Base-by-base conservation (phyloP, 1,284 basidiomycete species). In the Ustilago trichophora region DNA sequence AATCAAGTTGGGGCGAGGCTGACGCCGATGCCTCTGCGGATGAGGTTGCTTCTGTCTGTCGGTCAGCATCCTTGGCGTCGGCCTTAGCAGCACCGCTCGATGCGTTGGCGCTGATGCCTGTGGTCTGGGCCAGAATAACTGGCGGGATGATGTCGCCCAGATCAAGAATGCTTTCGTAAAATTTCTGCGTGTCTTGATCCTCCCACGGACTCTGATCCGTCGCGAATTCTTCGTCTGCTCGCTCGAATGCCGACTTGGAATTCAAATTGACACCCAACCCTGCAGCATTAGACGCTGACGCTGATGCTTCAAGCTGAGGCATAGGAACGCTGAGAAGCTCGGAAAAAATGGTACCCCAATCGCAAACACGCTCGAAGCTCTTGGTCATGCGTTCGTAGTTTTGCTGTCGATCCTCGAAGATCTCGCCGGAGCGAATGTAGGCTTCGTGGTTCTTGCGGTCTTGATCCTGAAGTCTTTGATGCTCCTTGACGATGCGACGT, bases 351-450 rank as follows among this genome's bases (percentile, higher is more conserved):
- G 70, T 54, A 10, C 64, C 59, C 38, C 60, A 62, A 13, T 77
- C 67, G 19, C 77, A 67, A 15, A 97, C 83, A 58, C 93, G 92
- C 83, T 98, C 95, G 75, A 97, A 96, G 29, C 88, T 87, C 81
- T 92, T 93, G 12, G 93, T 92, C 90, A 97, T 94, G 83, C 93
- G 94, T 84, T 99, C 96, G 81, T 98, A 98, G 12, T 90, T 91
- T 82, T 98, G 93, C 81, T 98, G 93, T 16, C 96, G 88, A 82
- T 99, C 96, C 80, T 99, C 96, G 73, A 99, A 98, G 69, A 99
- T 97, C 83, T 98, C 94, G 21, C 95, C 95, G 1, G 93, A 97
- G 32, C 92, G 91, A 76, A 98, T 98, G 81, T 98, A 98, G 54
- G 95, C 96, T 84, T 98, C 95, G 77, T 97, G 94, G 73, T 98